A percentile compares a stretch with the other conserved stretches of the same genome.
Conservation (phyloP, 305 asterid species). For the Ajuga reptans region DNA sequence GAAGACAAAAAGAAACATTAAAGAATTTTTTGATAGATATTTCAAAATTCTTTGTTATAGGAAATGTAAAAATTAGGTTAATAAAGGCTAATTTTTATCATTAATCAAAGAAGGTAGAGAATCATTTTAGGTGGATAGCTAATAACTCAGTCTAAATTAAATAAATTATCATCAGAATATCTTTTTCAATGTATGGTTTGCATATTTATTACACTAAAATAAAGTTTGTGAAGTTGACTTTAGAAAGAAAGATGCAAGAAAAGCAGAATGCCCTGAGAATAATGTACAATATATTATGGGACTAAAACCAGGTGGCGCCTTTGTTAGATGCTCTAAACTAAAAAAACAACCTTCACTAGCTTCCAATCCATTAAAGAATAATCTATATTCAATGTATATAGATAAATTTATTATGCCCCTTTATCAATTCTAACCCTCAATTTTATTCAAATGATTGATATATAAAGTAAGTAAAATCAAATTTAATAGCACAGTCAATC, state of each 20-base stretch:
- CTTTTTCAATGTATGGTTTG: too few species aligned
- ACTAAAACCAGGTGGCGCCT: background rate
- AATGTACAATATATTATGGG: background rate
- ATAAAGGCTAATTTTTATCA: too few species aligned
- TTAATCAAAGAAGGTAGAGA: background rate
- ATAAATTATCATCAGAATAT: background rate
- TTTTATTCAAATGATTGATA: background rate
- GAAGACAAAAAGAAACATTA: too few species aligned
- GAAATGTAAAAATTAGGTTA: too few species aligned
- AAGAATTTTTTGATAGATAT: too few species aligned
- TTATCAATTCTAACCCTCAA: too few species aligned
- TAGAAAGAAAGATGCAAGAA: background rate
- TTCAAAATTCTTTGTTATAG: too few species aligned
- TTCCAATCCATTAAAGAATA: background rate
- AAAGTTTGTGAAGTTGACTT: background rate
- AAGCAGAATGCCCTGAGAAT: background rate
- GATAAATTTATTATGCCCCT: too few species aligned
- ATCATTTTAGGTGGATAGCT: background rate
- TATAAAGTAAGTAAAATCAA: background rate
- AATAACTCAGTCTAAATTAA: background rate
- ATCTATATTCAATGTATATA: too few species aligned
- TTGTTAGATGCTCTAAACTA: background rate
- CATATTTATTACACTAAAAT: too few species aligned
- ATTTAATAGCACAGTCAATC: background rate
- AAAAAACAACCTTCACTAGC: background rate